Base-by-base conservation (phyloP, 805 yeast species). In the Saccharomycopsis sp. region DNA sequence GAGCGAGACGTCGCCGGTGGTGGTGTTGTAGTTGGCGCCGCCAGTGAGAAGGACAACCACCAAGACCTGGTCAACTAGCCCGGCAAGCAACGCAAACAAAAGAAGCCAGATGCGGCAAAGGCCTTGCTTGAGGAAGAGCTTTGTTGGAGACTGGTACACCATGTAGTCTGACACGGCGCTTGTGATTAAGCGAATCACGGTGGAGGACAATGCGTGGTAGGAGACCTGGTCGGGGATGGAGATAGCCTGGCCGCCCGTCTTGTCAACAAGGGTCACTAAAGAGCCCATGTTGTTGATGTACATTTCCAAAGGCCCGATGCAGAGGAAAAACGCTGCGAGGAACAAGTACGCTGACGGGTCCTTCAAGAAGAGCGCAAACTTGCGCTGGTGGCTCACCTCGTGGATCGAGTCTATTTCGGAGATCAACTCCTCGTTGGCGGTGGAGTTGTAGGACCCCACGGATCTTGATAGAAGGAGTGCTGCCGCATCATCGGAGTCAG, bases 291-390 rank as follows among this genome's bases (percentile, higher is more conserved):
- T 84, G 41, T 86, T 82, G 48, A 84, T 75, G 57, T 74, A 86
- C 68, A 85, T 75, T 53, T 88, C 97, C 42, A 84, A 63, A 0
- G 95, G 89, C 0, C 97, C 97, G 20, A 84, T 60, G 25, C 78
- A 69, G 34, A 85, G 59, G 20, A 87, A 64, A 39, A 87, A 67
- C 8, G 86, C 70, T 2, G 69, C 45, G 19, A 82, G 64, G n/a
- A 85, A 59, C 2, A 80, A 45, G 66, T 84, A 78, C 34, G 85
- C 73, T 1, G 80, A 67, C 17, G 65, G 65, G 51, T 80, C 86
- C 22, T 59, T 57, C 34, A 79, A 55, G 49, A 63, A 40, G n/a
- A 23, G 30, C 16, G 22, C 26, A 12, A 39, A 40, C 30, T 34
- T 43, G 10, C 20, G 18, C 8, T 36, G 17, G 33, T 46, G 50